These are phyloP conservation scores for Musa itinerans DNA, from an alignment of 176 grass and related monocot species.

Conservation along the genomic window DNA sequence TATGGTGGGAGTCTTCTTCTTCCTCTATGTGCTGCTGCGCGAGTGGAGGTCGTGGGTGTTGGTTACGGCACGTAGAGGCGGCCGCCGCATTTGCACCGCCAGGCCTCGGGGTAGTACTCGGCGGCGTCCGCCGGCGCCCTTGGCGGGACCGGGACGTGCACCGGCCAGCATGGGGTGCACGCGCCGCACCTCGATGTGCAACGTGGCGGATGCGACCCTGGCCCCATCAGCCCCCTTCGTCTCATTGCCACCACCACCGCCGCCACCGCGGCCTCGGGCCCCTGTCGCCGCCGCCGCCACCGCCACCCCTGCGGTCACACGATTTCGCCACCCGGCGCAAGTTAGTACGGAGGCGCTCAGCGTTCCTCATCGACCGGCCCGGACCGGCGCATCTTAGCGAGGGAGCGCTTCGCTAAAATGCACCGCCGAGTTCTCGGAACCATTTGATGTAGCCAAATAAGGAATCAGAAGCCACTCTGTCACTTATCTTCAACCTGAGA, in stretches of 20 bases:
- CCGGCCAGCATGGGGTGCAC: conserved; percentile 26
- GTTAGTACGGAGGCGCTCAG: neutral
- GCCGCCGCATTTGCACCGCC: conserved; percentile 31
- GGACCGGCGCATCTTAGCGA: neutral
- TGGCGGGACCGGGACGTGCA: conserved; percentile 32
- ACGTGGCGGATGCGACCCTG: conserved; percentile 22
- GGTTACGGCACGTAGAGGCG: conserved; percentile 32
- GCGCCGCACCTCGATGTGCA: conserved; percentile 26
- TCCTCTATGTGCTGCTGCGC: no score
- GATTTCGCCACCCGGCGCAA: neutral
- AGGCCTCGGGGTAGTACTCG: conserved; percentile 36
- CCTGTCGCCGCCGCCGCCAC: neutral
- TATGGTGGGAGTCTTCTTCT: no score
- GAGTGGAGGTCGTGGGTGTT: neutral
- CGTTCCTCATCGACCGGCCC: neutral
- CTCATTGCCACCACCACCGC: no score
- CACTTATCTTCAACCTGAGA: no score
- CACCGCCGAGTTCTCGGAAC: neutral
- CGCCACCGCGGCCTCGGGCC: neutral
- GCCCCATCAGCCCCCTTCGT: conserved; percentile 9
- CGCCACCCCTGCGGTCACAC: no score
- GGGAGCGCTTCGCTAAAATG: neutral
- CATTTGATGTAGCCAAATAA: no score
- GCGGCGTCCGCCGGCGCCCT: conserved; percentile 14
- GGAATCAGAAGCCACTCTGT: no score